Evolutionary conservation across 805 yeast species (phyloP).

Genomic region (Metschnikowia henanensis): DNA sequence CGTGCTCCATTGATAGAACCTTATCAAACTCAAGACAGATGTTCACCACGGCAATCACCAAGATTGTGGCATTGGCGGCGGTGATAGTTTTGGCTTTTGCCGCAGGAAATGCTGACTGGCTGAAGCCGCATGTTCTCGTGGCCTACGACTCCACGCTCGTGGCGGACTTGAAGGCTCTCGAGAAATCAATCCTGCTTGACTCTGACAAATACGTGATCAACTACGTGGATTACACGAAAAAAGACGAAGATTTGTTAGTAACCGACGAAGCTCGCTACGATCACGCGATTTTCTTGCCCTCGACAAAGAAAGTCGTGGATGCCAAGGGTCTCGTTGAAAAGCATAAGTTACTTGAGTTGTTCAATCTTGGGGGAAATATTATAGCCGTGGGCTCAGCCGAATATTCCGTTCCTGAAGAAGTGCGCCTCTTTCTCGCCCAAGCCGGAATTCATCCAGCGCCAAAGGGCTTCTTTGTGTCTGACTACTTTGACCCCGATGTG

Average conservation of each 20-base stretch:
- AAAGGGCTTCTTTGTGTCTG: conserved; percentile 60
- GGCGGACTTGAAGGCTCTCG: conserved; percentile 9
- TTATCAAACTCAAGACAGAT: conserved; percentile 4
- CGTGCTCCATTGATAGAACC: background rate
- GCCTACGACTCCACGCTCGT: conserved; percentile 31
- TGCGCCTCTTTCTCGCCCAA: conserved; percentile 69
- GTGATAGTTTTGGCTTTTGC: conserved; percentile 12
- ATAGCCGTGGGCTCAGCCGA: conserved; percentile 57
- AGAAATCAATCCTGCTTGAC: conserved; percentile 12
- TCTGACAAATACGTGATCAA: conserved; percentile 13
- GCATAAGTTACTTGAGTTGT: conserved; percentile 53
- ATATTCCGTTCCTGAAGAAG: conserved; percentile 34
- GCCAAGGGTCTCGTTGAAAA: conserved; percentile 36
- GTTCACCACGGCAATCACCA: conserved; percentile 16
- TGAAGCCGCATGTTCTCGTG: conserved; percentile 26
- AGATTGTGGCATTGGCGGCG: conserved; percentile 15
- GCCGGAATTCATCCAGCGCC: conserved; percentile 86
- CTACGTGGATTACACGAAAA: conserved; percentile 25
- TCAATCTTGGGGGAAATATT: conserved; percentile 72
- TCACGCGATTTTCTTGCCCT: conserved; percentile 37
- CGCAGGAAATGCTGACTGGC: conserved; percentile 2
- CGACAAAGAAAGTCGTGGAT: conserved; percentile 31
- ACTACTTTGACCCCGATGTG: conserved; percentile 56
- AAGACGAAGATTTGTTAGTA: conserved; percentile 22
- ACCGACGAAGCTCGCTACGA: conserved; percentile 27